phyloP scores from a whole-genome alignment of 192 early-diverging fungal genomes.

The Mortierella hygrophila region DNA sequence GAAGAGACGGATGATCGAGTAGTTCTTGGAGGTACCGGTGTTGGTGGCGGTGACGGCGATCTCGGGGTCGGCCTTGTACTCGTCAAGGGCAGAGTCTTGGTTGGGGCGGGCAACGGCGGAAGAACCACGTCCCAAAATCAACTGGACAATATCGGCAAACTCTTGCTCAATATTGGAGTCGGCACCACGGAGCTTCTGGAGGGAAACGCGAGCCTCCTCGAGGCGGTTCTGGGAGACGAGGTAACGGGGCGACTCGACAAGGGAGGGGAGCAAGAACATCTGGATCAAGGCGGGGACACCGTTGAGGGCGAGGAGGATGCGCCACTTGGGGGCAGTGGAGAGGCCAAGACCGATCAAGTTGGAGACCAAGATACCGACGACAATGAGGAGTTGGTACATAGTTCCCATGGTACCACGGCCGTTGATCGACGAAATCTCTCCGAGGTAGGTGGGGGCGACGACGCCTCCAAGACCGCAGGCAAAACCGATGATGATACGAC shows the following conservation, averaged over 20 bases:
- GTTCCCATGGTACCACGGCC: slow-evolving; percentile 79
- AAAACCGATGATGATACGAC: slow-evolving; percentile 80
- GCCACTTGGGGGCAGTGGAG: slow-evolving; percentile 75
- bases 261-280: slow-evolving; percentile 69
- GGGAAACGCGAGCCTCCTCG: slow-evolving; percentile 67
- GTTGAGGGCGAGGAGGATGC: slow-evolving; percentile 75
- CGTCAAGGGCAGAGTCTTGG: slow-evolving; percentile 37
- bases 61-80: slow-evolving; percentile 46
- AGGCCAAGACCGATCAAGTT: slow-evolving; percentile 75
- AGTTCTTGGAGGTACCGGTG: slow-evolving; percentile 44
- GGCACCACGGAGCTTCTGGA: slow-evolving; percentile 68
- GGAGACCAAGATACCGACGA: slow-evolving; percentile 82
- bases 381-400: slow-evolving; percentile 81
- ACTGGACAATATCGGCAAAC: slow-evolving; percentile 71
- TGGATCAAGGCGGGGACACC: slow-evolving; percentile 72
- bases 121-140: slow-evolving; percentile 57
- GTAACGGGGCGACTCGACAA: slow-evolving; percentile 84
- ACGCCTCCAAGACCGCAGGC: slow-evolving; percentile 77
- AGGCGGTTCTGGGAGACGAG: slow-evolving; percentile 73
- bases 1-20: slow-evolving; percentile 67
- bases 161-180: slow-evolving; percentile 68
- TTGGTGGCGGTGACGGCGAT: slow-evolving; percentile 53
- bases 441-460: slow-evolving; percentile 76
- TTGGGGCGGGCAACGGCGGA: slow-evolving; percentile 27
- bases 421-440: slow-evolving; percentile 81